Conservation (phyloP, 202 grass and related monocot species). For the Alloteropsis angusta region DNA sequence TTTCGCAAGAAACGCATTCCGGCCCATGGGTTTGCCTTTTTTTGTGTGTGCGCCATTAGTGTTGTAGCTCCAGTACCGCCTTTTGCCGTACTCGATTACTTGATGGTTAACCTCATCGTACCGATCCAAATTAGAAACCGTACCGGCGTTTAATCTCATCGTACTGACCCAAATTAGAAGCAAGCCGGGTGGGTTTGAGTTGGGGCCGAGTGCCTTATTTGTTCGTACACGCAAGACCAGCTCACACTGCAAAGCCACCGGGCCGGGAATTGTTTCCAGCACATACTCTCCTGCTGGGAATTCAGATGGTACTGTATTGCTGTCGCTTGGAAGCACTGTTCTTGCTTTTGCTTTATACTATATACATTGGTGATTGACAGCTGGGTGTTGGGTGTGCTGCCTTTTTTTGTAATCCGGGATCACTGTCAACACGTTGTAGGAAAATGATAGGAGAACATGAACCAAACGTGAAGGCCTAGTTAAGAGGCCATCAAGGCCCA, state of each 20-base stretch:
- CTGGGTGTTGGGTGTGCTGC: too few relatives aligned
- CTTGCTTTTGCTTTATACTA: not conserved
- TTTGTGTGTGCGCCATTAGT: not conserved
- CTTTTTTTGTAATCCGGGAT: too few relatives aligned
- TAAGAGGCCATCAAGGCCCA: too few relatives aligned
- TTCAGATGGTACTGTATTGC: not conserved
- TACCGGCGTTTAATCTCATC: not conserved
- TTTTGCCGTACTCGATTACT: not conserved
- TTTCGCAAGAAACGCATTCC: not conserved
- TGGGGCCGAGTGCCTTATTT: not conserved
- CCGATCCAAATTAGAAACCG: not conserved
- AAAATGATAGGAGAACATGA: too few relatives aligned
- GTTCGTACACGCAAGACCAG: not conserved
- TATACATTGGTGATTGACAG: too few relatives aligned
- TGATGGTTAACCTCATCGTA: not conserved
- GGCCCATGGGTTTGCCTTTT: not conserved
- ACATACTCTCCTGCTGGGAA: not conserved
- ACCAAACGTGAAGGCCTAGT: too few relatives aligned
- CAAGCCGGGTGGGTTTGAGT: not conserved
- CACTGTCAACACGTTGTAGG: too few relatives aligned
- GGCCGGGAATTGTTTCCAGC: not conserved
- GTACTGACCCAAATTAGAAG: not conserved
- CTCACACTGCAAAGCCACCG: not conserved
- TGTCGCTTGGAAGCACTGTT: not conserved
- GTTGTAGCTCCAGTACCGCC: too few relatives aligned